phyloP scores from a whole-genome alignment of 2,329 filamentous ascomycete species.

The Diplodia corticola region DNA sequence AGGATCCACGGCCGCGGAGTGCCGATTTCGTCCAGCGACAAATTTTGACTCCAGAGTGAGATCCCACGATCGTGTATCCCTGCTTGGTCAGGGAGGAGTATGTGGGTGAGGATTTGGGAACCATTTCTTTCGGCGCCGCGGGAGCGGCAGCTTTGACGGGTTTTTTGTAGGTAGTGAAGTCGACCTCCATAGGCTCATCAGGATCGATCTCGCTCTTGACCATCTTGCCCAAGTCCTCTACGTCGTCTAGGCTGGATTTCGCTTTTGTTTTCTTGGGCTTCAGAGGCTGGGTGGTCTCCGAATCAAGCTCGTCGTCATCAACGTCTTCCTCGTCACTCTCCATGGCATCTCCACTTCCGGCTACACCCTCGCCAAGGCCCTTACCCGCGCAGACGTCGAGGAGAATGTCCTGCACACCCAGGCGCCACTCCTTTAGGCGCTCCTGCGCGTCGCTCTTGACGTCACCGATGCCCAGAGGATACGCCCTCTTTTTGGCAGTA shows the following conservation, averaged over 20 bases:
- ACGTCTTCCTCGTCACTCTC: slow-evolving; percentile 76
- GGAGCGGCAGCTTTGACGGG: slow-evolving; percentile 49
- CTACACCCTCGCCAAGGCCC: slow-evolving; percentile 65
- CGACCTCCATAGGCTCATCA: slow-evolving; percentile 66
- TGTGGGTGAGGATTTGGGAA: slow-evolving; percentile 85
- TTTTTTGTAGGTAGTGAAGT: slow-evolving; percentile 74
- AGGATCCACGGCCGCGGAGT: slow-evolving; percentile 86
- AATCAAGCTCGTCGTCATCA: slow-evolving; percentile 51
- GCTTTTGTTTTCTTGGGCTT: slow-evolving; percentile 43
- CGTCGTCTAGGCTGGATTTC: slow-evolving; percentile 63
- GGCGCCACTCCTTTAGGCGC: slow-evolving; percentile 73
- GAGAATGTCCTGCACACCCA: slow-evolving; percentile 72
- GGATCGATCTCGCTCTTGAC: slow-evolving; percentile 39
- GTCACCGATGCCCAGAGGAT: slow-evolving; percentile 85
- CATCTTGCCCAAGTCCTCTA: slow-evolving; percentile 78
- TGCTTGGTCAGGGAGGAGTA: slow-evolving; percentile 90
- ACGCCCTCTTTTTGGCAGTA: slow-evolving; percentile 81
- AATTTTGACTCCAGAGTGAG: slow-evolving; percentile 94
- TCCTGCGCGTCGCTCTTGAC: slow-evolving; percentile 70
- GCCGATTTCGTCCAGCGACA: slow-evolving; percentile 99
- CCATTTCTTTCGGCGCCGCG: slow-evolving; percentile 76
- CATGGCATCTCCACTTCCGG: slow-evolving; percentile 76
- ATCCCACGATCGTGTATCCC: slow-evolving; percentile 92
- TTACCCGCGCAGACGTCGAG: slow-evolving; percentile 56
- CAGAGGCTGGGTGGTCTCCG: slow-evolving; percentile 19